These are phyloP conservation scores for Russula dissimulans DNA, from an alignment of 768 basidiomycete species.

Conservation along the genomic window DNA sequence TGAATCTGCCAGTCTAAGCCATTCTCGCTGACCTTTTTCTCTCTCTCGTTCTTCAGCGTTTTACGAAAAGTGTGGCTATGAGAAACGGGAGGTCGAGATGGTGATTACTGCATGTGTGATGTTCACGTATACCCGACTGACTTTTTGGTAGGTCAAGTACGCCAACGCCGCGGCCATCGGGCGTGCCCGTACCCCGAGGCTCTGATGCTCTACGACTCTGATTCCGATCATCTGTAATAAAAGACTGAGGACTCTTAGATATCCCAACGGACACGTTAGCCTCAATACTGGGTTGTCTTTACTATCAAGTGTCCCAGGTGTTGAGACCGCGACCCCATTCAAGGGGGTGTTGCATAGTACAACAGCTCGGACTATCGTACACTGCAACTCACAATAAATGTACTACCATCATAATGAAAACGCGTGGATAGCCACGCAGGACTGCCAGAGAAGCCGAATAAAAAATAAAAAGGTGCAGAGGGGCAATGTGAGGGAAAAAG, in stretches of 20 bases:
- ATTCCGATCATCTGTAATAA: background rate
- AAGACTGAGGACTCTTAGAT: background rate
- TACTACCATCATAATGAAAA: slow-evolving; percentile 8
- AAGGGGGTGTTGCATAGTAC: slow-evolving; percentile 1
- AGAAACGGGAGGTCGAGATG: slow-evolving; percentile 92
- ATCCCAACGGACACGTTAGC: background rate
- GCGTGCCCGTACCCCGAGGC: slow-evolving; percentile 30
- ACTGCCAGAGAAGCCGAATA: slow-evolving; percentile 3
- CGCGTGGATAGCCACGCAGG: slow-evolving; percentile 15
- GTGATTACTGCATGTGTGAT: slow-evolving; percentile 31
- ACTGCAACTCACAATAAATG: slow-evolving; percentile 11
- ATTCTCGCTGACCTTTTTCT: background rate
- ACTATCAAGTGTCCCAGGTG: background rate
- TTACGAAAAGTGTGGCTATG: slow-evolving; percentile 92
- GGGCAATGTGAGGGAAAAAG: background rate
- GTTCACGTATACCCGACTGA: background rate
- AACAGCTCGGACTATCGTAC: slow-evolving; percentile 16
- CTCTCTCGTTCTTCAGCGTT: slow-evolving; percentile 50
- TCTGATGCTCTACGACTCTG: background rate
- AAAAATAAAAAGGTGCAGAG: background rate
- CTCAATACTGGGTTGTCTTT: background rate
- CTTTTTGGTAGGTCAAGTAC: slow-evolving; percentile 44
- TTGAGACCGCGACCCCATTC: background rate
- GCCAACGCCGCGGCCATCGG: slow-evolving; percentile 29
- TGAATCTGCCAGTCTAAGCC: background rate